Evolutionary conservation across 2,329 filamentous ascomycete species (phyloP), one percentile per base, ranked within the genome.

Genomic region (Magnaporthiopsis rhizophila): DNA sequence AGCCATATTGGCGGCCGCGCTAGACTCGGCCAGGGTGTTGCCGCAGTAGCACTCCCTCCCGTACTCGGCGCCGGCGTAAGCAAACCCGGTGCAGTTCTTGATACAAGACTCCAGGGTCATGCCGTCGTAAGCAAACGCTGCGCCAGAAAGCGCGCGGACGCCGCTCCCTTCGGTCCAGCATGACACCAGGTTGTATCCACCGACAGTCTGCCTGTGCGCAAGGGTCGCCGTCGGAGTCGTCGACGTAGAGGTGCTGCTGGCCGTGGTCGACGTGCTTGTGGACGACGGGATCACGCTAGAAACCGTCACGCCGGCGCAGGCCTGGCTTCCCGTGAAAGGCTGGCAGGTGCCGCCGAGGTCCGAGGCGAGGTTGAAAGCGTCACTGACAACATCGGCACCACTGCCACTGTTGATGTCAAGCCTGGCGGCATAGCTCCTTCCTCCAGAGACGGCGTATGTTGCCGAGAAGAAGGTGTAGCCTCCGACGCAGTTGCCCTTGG

Each of bases 21-120:
- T 76, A 63, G 68, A 72, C 26, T 70, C 56, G 45, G 72, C 65
- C 12, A 82, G 70, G 5, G 69, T 71, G 68, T 83, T 79, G 45
- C 80, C 81, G 70, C 81, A 84, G 68, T 80, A 83, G 70, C 81
- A 83, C 70, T 83, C 80, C 26, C 78, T 73, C 15, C 80, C 79
- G 66, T 80, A 83, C 68, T 83, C 81, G 12, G 80, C 80, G 3
- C 78, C 81, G 74, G 76, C 83, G 68, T 80, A 81, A 63, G 74
- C 73, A 69, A 76, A 83, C 0, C 73, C 75, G 2, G 75, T 76
- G 73, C 81, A 83, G 71, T 78, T 80, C 2, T 67, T 66, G 73
- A 77, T 75, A 70, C 81, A 83, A 58, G 72, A 74, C 64, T 82
- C 80, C 12, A 82, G 71, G 2, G 81, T 83, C 80, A 83, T 83